Conservation (phyloP, 106 monocot species). For the Narthecium ossifragum region DNA sequence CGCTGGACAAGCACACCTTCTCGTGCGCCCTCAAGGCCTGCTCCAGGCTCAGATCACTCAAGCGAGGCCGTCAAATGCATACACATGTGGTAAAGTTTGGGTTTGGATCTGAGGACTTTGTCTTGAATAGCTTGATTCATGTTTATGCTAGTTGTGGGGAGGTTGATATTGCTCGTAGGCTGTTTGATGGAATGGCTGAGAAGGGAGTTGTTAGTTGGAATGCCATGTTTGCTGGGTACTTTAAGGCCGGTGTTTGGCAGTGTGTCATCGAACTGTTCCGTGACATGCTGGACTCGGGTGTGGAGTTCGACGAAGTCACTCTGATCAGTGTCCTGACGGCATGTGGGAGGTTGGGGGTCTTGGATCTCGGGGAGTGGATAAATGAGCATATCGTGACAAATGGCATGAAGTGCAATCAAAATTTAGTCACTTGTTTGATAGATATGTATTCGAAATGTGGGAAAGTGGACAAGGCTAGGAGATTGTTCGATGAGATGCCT, state of each 20-base stretch:
- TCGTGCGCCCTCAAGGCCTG: constrained; percentile 51
- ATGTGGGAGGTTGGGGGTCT: constrained; percentile 40
- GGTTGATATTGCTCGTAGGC: constrained; percentile 15
- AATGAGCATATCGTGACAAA: constrained; percentile 17
- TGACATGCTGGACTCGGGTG: constrained; percentile 22
- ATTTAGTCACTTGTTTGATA: constrained; percentile 39
- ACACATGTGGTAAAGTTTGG: constrained; percentile 16
- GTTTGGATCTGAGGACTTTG: constrained; percentile 26
- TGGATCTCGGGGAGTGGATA: constrained; percentile 55
- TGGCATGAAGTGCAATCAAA: constrained; percentile 19
- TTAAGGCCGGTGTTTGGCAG: constrained; percentile 39
- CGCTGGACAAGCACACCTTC: constrained; percentile 40
- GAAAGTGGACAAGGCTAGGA: constrained; percentile 29
- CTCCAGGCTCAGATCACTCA: constrained; percentile 20
- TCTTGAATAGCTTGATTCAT: constrained; percentile 54
- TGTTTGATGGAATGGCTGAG: constrained; percentile 41
- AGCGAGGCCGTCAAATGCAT: constrained; percentile 26
- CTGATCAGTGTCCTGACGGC: constrained; percentile 58
- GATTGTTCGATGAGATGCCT: constrained; percentile 53
- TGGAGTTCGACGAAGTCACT: constrained; percentile 47
- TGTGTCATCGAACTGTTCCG: constrained; percentile 36
- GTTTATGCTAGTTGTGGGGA: constrained; percentile 51
- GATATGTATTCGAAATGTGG: constrained; percentile 76
- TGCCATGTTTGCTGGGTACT: constrained; percentile 61
- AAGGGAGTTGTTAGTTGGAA: constrained; percentile 49